Evolutionary conservation across 1,139 yeast genomes (phyloP), one percentile per base, ranked within the genome.

Genomic region (Yamadazyma taylorii): DNA sequence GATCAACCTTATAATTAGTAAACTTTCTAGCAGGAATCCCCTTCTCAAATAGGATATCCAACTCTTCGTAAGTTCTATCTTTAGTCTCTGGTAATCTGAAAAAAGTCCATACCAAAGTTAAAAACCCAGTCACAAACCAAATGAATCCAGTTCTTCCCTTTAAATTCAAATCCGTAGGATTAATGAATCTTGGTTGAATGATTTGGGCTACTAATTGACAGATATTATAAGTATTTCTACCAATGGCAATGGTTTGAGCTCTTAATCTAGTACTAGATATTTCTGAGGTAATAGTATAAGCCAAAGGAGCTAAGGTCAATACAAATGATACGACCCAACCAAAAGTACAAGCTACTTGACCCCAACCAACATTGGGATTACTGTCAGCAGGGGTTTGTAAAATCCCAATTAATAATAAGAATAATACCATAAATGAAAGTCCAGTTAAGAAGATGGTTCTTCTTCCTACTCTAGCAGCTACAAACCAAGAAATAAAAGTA

Each of bases 21-120:
- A 63, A 63, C 40, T 59, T 51, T 54, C 81, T 66, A 1, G 81
- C 76, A 12, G 67, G 55, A 24, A 73, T 61, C 5, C 56, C 48
- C 36, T 58, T 56, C 27, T 62, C 66, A 53, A 78, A 78, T 55
- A 78, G 60, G 31, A 63, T 49, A 56, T 79, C 85, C 52, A 79
- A 56, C 51, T 79, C 85, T 38, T 78, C 83, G 49, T 64, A 77
- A 4, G 82, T 76, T 52, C 83, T 67, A 37, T 66, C 71, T 51
- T 63, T 66, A 14, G 82, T 73, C 50, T 79, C 85, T 5, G 85
- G 85, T 34, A 79, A 60, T 35, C 77, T 67, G 55, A 77, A 77
- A 54, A 55, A 74, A 24, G 63, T 50, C 81, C 81, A 73, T 32
- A 65, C 40, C 24, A 59, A 51, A 34, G 63, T 55, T 13, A 64